These are phyloP conservation scores for Cyamopsis tetragonoloba DNA, from an alignment of 306 rosid species.

Conservation along the genomic window DNA sequence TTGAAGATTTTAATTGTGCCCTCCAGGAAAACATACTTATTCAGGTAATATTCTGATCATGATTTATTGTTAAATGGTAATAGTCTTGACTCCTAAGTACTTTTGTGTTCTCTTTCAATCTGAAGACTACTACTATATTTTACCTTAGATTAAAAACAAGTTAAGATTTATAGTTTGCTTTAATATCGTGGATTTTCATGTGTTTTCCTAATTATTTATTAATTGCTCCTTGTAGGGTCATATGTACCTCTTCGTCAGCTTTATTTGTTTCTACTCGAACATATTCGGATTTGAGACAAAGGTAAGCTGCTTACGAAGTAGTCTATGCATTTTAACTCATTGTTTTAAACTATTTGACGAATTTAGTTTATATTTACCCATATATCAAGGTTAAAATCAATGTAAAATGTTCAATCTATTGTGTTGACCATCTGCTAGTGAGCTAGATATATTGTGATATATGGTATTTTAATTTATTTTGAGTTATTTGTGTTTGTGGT, in stretches of 20 bases:
- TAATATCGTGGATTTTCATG: slow-evolving; percentile 13
- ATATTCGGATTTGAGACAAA: slow-evolving; percentile 95
- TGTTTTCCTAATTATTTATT: slow-evolving; percentile 32
- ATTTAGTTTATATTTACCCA: slow-evolving; percentile 6
- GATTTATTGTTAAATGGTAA: not conserved
- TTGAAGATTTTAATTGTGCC: slow-evolving; percentile 97
- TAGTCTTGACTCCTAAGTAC: not conserved
- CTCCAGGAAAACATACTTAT: slow-evolving; percentile 90
- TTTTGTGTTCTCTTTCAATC: slow-evolving; percentile 1
- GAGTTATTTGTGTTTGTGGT: not conserved
- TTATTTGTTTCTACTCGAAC: slow-evolving; percentile 91
- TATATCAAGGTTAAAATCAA: not conserved
- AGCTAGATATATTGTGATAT: not conserved
- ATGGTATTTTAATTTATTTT: slow-evolving; percentile 1
- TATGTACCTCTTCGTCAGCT: slow-evolving; percentile 80
- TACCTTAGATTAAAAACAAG: slow-evolving; percentile 1
- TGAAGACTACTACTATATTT: slow-evolving; percentile 12
- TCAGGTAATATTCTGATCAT: slow-evolving; percentile 54
- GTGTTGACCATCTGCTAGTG: not conserved
- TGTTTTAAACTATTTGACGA: slow-evolving; percentile 7
- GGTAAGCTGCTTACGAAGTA: slow-evolving; percentile 41
- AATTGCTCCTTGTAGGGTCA: slow-evolving; percentile 69
- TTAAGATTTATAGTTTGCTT: slow-evolving; percentile 4
- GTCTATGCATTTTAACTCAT: slow-evolving; percentile 7
- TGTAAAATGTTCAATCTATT: not conserved